Conservation (phyloP, 140 eudicot genomes). For the Erigeron philadelphicus region DNA sequence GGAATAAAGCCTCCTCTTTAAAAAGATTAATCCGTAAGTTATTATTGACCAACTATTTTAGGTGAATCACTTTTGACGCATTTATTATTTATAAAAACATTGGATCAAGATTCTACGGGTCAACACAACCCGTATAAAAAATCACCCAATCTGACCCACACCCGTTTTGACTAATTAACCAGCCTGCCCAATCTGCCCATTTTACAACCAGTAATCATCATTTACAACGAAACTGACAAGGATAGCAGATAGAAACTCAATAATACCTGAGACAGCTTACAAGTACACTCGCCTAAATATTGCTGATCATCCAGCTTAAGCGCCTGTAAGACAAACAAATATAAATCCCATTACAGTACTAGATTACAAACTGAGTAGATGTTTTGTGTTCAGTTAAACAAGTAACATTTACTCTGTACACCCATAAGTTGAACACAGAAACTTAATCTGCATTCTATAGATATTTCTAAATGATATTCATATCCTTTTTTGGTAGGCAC, state of each 20-base stretch:
- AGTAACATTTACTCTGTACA: too few species aligned
- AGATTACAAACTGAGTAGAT: too few species aligned
- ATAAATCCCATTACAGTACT: background rate
- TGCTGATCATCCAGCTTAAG: constrained; percentile 86
- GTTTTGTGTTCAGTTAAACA: too few species aligned
- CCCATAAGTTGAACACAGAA: constrained; percentile 3
- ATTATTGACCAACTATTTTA: too few species aligned
- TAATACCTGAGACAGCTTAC: constrained; percentile 70
- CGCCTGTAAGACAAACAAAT: constrained; percentile 37
- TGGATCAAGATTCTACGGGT: too few species aligned
- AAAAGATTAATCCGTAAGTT: too few species aligned
- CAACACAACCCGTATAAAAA: background rate
- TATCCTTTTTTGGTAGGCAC: background rate
- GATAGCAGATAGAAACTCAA: constrained; percentile 8
- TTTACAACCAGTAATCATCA: background rate
- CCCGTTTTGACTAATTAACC: background rate
- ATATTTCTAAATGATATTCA: constrained; percentile 1
- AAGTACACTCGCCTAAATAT: constrained; percentile 74
- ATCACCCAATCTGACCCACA: background rate
- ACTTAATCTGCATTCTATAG: constrained; percentile 4
- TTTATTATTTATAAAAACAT: too few species aligned
- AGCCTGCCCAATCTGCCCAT: background rate
- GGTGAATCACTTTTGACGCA: too few species aligned
- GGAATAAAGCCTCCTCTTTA: too few species aligned
- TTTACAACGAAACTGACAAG: constrained; percentile 5